phyloP scores from a whole-genome alignment of 2,329 filamentous ascomycete genomes.

The Sarocladium brachiariae region DNA sequence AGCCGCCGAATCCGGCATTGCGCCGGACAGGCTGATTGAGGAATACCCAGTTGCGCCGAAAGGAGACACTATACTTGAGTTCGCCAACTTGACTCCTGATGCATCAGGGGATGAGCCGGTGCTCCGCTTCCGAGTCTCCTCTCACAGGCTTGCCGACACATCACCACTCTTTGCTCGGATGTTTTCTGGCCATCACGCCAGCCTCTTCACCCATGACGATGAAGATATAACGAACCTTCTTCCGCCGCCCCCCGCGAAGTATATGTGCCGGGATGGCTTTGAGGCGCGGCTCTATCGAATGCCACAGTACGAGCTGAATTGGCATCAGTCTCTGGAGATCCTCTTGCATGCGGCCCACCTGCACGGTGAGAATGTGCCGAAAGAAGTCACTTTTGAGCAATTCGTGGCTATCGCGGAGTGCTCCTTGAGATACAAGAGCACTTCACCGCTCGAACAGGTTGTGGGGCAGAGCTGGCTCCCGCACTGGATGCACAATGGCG shows the following conservation, averaged over 20 bases:
- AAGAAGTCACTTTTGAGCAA: slow-evolving; percentile 37
- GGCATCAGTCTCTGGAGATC: slow-evolving; percentile 33
- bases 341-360: slow-evolving; percentile 45
- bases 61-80: slow-evolving; percentile 46
- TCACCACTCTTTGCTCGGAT: slow-evolving; percentile 46
- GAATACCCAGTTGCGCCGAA: slow-evolving; percentile 37
- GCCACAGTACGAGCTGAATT: slow-evolving; percentile 43
- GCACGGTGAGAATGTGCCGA: slow-evolving; percentile 39
- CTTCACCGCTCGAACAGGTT: slow-evolving; percentile 40
- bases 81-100: slow-evolving; percentile 34
- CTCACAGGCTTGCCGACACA: slow-evolving; percentile 41
- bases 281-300: slow-evolving; percentile 43
- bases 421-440: slow-evolving; percentile 43
- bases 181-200: slow-evolving; percentile 28
- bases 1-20: slow-evolving; percentile 32
- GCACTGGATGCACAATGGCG: slow-evolving; percentile 41
- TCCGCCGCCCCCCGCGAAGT: slow-evolving; percentile 27
- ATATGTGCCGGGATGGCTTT: slow-evolving; percentile 35
- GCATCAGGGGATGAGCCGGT: slow-evolving; percentile 27
- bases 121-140: slow-evolving; percentile 44
- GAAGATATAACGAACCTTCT: slow-evolving; percentile 28
- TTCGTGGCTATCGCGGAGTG: slow-evolving; percentile 47
- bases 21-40: slow-evolving; percentile 29
- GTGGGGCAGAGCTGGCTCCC: slow-evolving; percentile 47
- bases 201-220: slow-evolving; percentile 27